Percentiles rank a stretch among this genome's conserved stretches.
phyloP scores from a whole-genome alignment of 257 asterid species.

The Scutellaria galericulata region DNA sequence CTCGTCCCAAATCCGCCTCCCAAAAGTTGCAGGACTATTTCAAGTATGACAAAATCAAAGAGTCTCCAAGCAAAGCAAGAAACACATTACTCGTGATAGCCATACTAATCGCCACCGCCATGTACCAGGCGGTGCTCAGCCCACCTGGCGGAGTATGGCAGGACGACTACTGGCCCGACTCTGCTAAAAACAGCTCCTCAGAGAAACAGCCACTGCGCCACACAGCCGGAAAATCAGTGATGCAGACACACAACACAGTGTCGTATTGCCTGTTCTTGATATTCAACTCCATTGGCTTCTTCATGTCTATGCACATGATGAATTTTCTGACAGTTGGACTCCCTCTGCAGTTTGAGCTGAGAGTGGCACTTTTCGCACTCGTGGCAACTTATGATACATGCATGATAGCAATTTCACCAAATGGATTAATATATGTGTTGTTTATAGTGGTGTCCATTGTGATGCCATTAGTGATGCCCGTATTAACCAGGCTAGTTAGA shows the following conservation, averaged over 20 bases:
- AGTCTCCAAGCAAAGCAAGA: conserved; percentile 44
- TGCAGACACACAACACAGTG: conserved; percentile 36
- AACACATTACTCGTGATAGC: conserved; percentile 46
- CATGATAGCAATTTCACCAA: conserved; percentile 42
- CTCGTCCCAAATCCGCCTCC: conserved; percentile 20
- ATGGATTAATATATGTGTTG: neutral
- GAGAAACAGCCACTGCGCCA: conserved; percentile 14
- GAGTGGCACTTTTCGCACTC: conserved; percentile 44
- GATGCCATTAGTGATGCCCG: conserved; percentile 24
- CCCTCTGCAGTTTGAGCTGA: conserved; percentile 46
- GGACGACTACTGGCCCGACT: conserved; percentile 32
- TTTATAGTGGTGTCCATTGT: neutral
- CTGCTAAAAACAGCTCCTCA: neutral
- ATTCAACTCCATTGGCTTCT: conserved; percentile 52
- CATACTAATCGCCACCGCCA: conserved; percentile 47
- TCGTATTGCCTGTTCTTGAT: conserved; percentile 39
- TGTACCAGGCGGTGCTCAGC: conserved; percentile 54
- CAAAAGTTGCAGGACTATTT: conserved; percentile 31
- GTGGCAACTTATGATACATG: conserved; percentile 41
- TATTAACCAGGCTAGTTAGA: conserved; percentile 20
- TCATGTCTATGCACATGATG: conserved; percentile 44
- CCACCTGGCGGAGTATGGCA: conserved; percentile 73
- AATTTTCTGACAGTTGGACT: conserved; percentile 37
- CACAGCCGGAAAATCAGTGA: conserved; percentile 49
- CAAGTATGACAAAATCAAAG: conserved; percentile 31